Percentiles rank a stretch among this genome's conserved stretches.
These are phyloP conservation scores for Fusarium albidum DNA, from an alignment of 2,329 filamentous ascomycete genomes.

Conservation along the genomic window DNA sequence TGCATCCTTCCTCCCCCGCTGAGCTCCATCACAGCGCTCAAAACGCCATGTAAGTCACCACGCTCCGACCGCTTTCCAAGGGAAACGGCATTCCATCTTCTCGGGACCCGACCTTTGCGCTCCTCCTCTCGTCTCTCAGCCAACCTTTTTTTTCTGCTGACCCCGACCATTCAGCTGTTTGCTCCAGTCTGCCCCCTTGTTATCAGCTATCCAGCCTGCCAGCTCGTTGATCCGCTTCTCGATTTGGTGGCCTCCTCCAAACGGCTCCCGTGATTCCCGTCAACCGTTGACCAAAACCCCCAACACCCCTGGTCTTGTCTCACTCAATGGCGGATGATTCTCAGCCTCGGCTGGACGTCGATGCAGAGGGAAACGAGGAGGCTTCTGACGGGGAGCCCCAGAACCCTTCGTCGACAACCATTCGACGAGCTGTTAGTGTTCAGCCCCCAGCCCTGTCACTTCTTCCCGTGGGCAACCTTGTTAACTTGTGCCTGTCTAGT, in stretches of 20 bases:
- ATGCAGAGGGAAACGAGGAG: conserved; percentile 34
- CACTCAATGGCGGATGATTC: conserved; percentile 28
- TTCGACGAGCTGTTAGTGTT: conserved; percentile 39
- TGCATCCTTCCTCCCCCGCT: no score
- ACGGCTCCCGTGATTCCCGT: neutral
- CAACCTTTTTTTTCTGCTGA: conserved; percentile 1
- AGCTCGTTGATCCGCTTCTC: neutral
- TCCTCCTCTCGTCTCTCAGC: conserved; percentile 9
- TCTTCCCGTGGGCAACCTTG: neutral
- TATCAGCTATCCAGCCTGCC: neutral
- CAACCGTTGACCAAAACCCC: no score
- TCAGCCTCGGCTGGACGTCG: conserved; percentile 20
- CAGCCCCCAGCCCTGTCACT: neutral
- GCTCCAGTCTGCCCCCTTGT: neutral
- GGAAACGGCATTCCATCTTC: conserved; percentile 7
- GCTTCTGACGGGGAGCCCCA: conserved; percentile 33
- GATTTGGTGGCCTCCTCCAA: neutral
- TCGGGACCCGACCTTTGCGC: conserved; percentile 24
- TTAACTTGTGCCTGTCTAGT: conserved; percentile 36
- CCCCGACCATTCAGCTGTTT: conserved; percentile 1
- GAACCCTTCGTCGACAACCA: conserved; percentile 27
- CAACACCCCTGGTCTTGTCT: neutral
- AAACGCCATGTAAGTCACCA: conserved; percentile 19
- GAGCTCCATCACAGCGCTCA: conserved; percentile 12
- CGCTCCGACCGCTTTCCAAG: neutral